Base-by-base conservation (phyloP, 176 grass and related monocot genomes). In the Zoysia japonica region DNA sequence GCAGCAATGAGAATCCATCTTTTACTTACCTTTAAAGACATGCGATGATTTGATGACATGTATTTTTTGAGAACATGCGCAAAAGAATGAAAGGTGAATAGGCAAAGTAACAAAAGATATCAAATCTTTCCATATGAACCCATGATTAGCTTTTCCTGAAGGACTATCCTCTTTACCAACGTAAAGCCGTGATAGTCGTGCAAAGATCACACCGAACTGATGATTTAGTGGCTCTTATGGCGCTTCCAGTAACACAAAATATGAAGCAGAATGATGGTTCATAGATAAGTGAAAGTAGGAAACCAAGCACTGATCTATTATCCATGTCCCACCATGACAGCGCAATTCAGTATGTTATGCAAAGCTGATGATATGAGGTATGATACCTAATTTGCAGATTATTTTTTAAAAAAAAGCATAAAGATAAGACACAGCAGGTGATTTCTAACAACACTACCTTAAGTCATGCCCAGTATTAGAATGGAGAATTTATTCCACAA, bases 1-100 rank as follows among this genome's bases (percentile, higher is more conserved):
- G 89, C 78, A 91, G 61, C 85, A 91, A 85, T 81, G 52, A 81
- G 89, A 84, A 91, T 87, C 89, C 78, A 71, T 87, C 81, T 84
- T 87, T 79, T 63, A 84, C 73, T 81, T 78, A 82, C 81, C 85
- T 82, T 84, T 81, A 81, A 87, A 87, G 85, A 87, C 81, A 91
- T 82, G 72, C 68, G 62, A 91, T 78, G 84, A 81, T 77, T 74
- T 78, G 77, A 73, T 87, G 73, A 71, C 80, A 80, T 87, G 37
- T 73, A 67, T 61, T 48, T 77, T 84, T 77, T 73, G 11, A 87
- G 61, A 85, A 82, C 85, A 76, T 81, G 72, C 85, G 68, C 72
- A 78, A 82, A 84, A 80, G 84, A 80, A 67, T 80, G 80, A 83
- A 87, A 90, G 81, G 81, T 81, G 72, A 72, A 77, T 47, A 66